phyloP scores from a whole-genome alignment of 2,329 filamentous ascomycete genomes.

The Aspergillus puulaauensis region DNA sequence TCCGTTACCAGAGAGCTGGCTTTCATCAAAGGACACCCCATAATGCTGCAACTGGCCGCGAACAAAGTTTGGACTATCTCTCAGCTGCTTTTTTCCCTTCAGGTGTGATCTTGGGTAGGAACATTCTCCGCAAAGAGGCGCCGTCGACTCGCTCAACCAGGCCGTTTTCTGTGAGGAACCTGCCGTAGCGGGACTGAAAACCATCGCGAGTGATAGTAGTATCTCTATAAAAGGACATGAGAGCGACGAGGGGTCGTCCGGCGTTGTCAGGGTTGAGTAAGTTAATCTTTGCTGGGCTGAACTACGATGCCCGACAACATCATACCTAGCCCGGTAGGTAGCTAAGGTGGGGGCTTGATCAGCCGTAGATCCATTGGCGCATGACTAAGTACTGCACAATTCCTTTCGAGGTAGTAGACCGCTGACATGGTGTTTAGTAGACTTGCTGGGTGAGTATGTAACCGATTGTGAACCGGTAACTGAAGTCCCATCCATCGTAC shows the following conservation, averaged over 20 bases:
- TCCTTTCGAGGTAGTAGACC: too few relatives aligned
- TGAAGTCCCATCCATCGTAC: too few relatives aligned
- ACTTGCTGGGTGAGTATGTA: too few relatives aligned
- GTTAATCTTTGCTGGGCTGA: not conserved
- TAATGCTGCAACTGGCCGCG: slow-evolving; percentile 18
- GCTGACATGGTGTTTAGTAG: too few relatives aligned
- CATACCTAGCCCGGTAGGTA: too few relatives aligned
- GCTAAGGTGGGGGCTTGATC: too few relatives aligned
- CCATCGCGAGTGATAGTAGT: not conserved
- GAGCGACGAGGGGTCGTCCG: not conserved
- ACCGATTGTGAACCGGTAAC: too few relatives aligned
- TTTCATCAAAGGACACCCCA: slow-evolving; percentile 11
- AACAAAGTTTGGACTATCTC: not conserved
- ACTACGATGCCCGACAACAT: too few relatives aligned
- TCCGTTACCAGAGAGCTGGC: slow-evolving; percentile 13
- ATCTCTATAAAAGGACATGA: not conserved
- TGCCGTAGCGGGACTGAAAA: slow-evolving; percentile 1
- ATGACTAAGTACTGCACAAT: too few relatives aligned
- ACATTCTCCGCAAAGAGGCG: not conserved
- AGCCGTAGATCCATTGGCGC: too few relatives aligned
- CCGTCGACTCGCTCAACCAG: not conserved
- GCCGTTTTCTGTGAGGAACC: not conserved
- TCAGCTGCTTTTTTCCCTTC: not conserved
- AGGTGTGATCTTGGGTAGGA: slow-evolving; percentile 2
- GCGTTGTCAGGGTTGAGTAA: not conserved